Evolutionary conservation across 306 rosid species (phyloP).

Genomic region (Cucumis hystrix): DNA sequence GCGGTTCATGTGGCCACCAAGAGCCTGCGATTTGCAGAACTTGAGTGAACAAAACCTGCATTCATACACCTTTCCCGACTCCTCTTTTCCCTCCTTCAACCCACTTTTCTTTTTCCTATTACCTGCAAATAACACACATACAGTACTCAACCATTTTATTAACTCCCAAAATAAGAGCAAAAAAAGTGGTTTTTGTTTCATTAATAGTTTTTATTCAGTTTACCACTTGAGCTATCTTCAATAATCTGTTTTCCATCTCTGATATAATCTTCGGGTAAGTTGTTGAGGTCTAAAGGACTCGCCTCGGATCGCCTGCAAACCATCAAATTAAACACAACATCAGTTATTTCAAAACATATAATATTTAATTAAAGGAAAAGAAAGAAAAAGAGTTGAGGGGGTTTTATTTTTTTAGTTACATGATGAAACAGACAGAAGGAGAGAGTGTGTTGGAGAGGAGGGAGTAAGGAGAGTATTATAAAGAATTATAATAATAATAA

Average conservation of each 20-base stretch:
- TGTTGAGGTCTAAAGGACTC: conserved; percentile 85
- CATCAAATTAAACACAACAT: not conserved
- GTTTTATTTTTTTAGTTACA: conserved; percentile 12
- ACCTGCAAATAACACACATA: conserved; percentile 34
- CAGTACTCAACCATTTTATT: too few relatives aligned
- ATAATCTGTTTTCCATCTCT: conserved; percentile 47
- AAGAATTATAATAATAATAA: conserved; percentile 13
- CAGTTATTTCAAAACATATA: not conserved
- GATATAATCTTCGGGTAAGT: conserved; percentile 67
- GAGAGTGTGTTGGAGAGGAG: not conserved
- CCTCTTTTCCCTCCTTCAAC: conserved; percentile 65
- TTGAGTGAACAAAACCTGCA: conserved; percentile 99
- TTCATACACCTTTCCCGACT: conserved; percentile 82
- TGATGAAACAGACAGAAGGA: conserved; percentile 39
- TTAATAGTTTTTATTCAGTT: not conserved
- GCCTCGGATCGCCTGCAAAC: conserved; percentile 61
- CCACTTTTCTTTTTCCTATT: conserved; percentile 82
- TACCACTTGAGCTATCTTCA: conserved; percentile 35
- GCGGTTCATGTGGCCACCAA: conserved; percentile 99
- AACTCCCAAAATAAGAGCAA: not conserved
- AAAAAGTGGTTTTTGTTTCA: too few relatives aligned
- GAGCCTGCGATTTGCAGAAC: conserved; percentile 99
- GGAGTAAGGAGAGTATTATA: conserved; percentile 16
- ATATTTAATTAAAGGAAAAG: not conserved
- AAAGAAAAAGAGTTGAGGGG: not conserved